Percentiles rank a stretch among this genome's conserved stretches.
These are phyloP conservation scores for Schoenoplectus tabernaemontani DNA, from an alignment of 202 grass and related monocot genomes.

Conservation along the genomic window DNA sequence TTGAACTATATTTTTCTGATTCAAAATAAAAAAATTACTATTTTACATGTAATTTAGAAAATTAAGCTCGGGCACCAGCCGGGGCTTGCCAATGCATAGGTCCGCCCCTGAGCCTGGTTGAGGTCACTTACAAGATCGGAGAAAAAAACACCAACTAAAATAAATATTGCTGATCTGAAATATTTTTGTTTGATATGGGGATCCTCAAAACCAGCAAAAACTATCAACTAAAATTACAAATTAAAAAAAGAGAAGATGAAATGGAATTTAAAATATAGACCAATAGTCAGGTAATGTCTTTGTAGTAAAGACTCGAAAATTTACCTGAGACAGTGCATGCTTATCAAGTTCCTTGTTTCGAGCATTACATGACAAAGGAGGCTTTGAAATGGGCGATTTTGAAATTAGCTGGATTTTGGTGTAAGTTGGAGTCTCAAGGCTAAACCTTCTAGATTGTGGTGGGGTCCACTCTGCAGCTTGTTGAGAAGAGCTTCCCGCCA, in stretches of 20 bases:
- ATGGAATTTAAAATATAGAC: background rate
- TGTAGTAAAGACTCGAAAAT: background rate
- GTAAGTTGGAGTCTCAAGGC: constrained; percentile 45
- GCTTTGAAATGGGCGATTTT: constrained; percentile 44
- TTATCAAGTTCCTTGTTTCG: constrained; percentile 29
- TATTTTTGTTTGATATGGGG: background rate
- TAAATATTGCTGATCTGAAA: constrained; percentile 25
- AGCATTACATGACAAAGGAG: constrained; percentile 15
- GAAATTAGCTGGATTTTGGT: constrained; percentile 21
- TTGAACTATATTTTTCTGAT: no score
- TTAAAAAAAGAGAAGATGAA: background rate
- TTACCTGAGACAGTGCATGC: constrained; percentile 25
- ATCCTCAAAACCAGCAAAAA: background rate
- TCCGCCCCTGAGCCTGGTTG: no score
- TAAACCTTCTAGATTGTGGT: constrained; percentile 54
- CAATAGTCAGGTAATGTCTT: background rate
- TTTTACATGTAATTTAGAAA: no score
- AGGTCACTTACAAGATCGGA: background rate
- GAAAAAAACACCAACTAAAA: constrained; percentile 18
- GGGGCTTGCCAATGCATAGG: no score
- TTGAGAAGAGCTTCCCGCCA: constrained; percentile 34
- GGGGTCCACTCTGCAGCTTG: constrained; percentile 42
- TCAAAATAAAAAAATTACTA: no score
- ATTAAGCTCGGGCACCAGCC: no score
- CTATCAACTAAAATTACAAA: background rate